Evolutionary conservation across 1,139 yeast species (phyloP), one percentile per base, ranked within the genome.

Genomic region (Torulaspora pretoriensis): DNA sequence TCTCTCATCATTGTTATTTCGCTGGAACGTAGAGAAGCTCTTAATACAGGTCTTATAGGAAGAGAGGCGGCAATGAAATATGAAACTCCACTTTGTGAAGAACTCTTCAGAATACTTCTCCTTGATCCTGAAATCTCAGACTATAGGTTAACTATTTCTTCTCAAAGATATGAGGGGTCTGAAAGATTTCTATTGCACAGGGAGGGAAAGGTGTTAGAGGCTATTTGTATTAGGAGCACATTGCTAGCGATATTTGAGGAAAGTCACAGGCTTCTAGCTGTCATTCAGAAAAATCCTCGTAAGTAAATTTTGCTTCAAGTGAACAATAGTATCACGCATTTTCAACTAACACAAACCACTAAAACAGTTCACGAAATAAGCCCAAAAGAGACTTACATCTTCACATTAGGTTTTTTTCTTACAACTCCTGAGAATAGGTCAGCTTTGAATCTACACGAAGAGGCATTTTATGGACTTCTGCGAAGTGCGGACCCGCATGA

Each of bases 401-500:
- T 45, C n/a, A 64, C 73, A 1, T 35, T 67, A 12, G 75, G 72
- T 0, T 49, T 70, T 27, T 47, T 73, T n/a, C 44, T 72, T 1
- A 53, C 67, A 0, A 68, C 75, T 0, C 68, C 74, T 2, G 73
- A 69, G 44, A 68, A 73, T 48, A 68, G 65, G 16, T 63, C 70
- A 1, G 60, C 64, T 1, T 38, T 71, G 1, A 59, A 56, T 19
- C 12, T 61, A 1, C 70, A 69, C 49, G 59, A 61, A 30, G 50
- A 53, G 4, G 42, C 57, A 2, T 44, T 63, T 3, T 25, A 43
- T 9, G 28, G 41, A 10, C 27, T 54, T 5, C 24, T 54, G 8
- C 12, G 28, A 6, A 14, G 23, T 6, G 23, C 33, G 10, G 1
- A 16, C n/a, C 3, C 12, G 5, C 8, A 35, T 7, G 31, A 32